These are phyloP conservation scores for Cicer arietinum DNA, from an alignment of 306 rosid genomes.

Conservation along the genomic window DNA sequence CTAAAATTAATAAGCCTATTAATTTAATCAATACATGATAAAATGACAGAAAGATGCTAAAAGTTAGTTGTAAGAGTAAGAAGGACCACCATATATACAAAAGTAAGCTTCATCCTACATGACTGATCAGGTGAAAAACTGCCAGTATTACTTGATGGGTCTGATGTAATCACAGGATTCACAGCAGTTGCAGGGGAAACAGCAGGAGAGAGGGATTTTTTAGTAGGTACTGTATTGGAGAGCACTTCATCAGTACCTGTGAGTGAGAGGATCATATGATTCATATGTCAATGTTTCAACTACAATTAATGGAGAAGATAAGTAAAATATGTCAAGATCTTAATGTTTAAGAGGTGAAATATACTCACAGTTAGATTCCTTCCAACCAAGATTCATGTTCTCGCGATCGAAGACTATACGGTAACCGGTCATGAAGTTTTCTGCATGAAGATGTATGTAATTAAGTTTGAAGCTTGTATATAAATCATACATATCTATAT, in stretches of 20 bases:
- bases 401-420: slow-evolving; percentile 78
- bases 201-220: slow-evolving; percentile 51
- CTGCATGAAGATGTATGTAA: slow-evolving; percentile 56
- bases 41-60: slow-evolving; percentile 49
- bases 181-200: slow-evolving; percentile 50
- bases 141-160: slow-evolving; percentile 40
- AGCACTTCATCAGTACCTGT: slow-evolving; percentile 61
- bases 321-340: neutral
- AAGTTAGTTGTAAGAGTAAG: slow-evolving; percentile 41
- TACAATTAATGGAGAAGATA: neutral
- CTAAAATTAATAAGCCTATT: slow-evolving; percentile 13
- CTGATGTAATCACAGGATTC: slow-evolving; percentile 51
- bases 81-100: slow-evolving; percentile 44
- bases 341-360: slow-evolving; percentile 24
- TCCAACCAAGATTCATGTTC: slow-evolving; percentile 81
- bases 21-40: slow-evolving; percentile 39
- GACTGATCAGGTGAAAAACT: slow-evolving; percentile 44
- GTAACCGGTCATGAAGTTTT: slow-evolving; percentile 97
- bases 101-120: slow-evolving; percentile 51
- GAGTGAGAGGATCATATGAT: slow-evolving; percentile 33
- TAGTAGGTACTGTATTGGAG: slow-evolving; percentile 43
- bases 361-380: slow-evolving; percentile 69
- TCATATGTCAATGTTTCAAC: slow-evolving; percentile 24
- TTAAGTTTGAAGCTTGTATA: neutral
- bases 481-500: too few relatives aligned